Evolutionary conservation across 805 yeast species (phyloP).

Genomic region (Lipomyces kockii): DNA sequence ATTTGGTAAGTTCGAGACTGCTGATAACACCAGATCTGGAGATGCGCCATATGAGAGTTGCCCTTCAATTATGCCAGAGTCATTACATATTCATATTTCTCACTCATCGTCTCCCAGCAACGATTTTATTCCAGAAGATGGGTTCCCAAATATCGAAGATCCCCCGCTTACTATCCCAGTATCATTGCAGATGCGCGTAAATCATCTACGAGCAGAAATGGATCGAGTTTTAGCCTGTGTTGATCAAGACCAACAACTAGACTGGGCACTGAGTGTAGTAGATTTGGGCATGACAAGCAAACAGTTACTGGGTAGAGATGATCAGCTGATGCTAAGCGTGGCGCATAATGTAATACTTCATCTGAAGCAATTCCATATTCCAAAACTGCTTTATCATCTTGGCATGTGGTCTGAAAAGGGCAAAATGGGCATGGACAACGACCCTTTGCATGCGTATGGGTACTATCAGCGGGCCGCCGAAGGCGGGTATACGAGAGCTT

Average conservation of each 20-base stretch:
- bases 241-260: conserved; percentile 3
- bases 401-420: conserved; percentile 44
- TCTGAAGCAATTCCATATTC: conserved; percentile 9
- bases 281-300: background rate
- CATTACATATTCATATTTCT: background rate
- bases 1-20: no score
- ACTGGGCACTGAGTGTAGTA: conserved; percentile 25
- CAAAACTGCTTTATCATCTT: conserved; percentile 41
- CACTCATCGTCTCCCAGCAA: background rate
- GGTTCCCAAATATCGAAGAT: conserved; percentile 7
- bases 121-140: conserved; percentile 21
- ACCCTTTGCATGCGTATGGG: conserved; percentile 38
- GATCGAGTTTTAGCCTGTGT: background rate
- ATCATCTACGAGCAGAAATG: background rate
- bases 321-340: conserved; percentile 8
- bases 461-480: conserved; percentile 44
- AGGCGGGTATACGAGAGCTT: conserved; percentile 44
- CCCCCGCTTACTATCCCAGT: conserved; percentile 14
- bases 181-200: conserved; percentile 19
- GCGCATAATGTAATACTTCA: conserved; percentile 9
- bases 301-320: conserved; percentile 4
- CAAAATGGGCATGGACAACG: conserved; percentile 38
- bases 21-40: no score
- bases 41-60: no score
- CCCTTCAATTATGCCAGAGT: no score